Conservation (phyloP, 257 asterid genomes). For the Penstemon newberryi region DNA sequence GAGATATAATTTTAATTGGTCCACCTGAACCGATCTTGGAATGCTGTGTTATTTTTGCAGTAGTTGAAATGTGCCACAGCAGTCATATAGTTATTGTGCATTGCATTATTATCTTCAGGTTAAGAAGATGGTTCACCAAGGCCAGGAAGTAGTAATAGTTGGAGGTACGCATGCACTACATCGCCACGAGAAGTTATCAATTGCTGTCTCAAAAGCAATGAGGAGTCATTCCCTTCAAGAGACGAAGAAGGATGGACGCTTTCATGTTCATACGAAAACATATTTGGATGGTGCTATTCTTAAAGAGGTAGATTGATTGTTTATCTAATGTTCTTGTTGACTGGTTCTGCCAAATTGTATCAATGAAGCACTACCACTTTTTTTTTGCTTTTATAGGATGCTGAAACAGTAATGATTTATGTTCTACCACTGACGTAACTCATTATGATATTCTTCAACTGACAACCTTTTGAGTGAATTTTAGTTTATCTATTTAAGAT, state of each 20-base stretch:
- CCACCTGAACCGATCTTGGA: slow-evolving; percentile 8
- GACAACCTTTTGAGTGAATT: slow-evolving; percentile 10
- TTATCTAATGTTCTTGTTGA: slow-evolving; percentile 6
- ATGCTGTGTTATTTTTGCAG: slow-evolving; percentile 13
- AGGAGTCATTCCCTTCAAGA: slow-evolving; percentile 95
- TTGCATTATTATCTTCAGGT: slow-evolving; percentile 53
- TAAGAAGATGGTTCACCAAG: slow-evolving; percentile 82
- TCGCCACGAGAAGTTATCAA: slow-evolving; percentile 90
- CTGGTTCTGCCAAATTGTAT: slow-evolving; percentile 22
- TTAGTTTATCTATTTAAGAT: slow-evolving; percentile 1
- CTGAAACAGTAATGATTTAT: background rate
- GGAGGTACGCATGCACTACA: slow-evolving; percentile 93
- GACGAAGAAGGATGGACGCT: slow-evolving; percentile 97
- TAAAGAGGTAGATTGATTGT: slow-evolving; percentile 62
- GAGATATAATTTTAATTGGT: background rate
- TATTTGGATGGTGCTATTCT: slow-evolving; percentile 97
- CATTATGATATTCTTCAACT: slow-evolving; percentile 23
- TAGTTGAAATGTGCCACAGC: slow-evolving; percentile 23
- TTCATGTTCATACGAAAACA: slow-evolving; percentile 93
- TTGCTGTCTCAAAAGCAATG: slow-evolving; percentile 98
- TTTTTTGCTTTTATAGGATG: slow-evolving; percentile 16
- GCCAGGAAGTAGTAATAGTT: slow-evolving; percentile 85
- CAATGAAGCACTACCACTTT: slow-evolving; percentile 15
- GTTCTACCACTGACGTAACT: slow-evolving; percentile 17
- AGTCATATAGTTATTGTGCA: slow-evolving; percentile 27